Conservation (phyloP, 139 green algal genomes). For the Picochlorum sp. region DNA sequence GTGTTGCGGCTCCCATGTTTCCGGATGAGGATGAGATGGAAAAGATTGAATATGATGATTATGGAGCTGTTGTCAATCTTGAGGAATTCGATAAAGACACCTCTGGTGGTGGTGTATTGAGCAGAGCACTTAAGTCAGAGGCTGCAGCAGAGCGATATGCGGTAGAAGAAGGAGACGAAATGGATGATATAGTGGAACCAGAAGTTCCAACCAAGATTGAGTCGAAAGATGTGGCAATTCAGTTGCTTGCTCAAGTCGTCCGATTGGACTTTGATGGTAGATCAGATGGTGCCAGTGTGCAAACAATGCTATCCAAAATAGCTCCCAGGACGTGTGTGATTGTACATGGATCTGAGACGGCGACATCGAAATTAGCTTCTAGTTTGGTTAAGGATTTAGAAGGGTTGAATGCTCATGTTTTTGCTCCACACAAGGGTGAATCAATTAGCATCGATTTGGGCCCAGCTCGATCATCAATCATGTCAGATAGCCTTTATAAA, state of each 20-base stretch:
- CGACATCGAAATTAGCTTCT: constrained; percentile 20
- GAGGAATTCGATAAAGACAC: constrained; percentile 43
- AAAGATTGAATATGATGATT: constrained; percentile 55
- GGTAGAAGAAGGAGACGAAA: constrained; percentile 12
- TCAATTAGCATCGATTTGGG: constrained; percentile 23
- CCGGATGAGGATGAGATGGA: constrained; percentile 60
- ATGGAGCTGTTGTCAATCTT: constrained; percentile 48
- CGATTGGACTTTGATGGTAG: constrained; percentile 53
- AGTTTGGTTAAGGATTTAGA: constrained; percentile 32
- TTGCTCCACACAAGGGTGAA: constrained; percentile 23
- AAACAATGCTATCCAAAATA: constrained; percentile 49
- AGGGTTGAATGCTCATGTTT: constrained; percentile 23
- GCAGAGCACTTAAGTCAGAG: not conserved
- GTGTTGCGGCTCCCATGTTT: constrained; percentile 62
- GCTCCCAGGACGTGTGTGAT: constrained; percentile 49
- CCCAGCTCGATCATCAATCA: constrained; percentile 14
- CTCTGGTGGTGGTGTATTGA: not conserved
- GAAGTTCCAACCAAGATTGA: constrained; percentile 59
- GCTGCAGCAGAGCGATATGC: not conserved
- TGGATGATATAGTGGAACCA: not conserved
- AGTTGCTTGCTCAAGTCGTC: constrained; percentile 40
- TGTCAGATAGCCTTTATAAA: constrained; percentile 39
- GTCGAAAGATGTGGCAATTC: constrained; percentile 21
- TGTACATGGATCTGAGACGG: constrained; percentile 34
- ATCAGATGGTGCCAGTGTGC: constrained; percentile 46